Conservation (phyloP, 2,329 filamentous ascomycete genomes). For the Epichloe glyceriae region DNA sequence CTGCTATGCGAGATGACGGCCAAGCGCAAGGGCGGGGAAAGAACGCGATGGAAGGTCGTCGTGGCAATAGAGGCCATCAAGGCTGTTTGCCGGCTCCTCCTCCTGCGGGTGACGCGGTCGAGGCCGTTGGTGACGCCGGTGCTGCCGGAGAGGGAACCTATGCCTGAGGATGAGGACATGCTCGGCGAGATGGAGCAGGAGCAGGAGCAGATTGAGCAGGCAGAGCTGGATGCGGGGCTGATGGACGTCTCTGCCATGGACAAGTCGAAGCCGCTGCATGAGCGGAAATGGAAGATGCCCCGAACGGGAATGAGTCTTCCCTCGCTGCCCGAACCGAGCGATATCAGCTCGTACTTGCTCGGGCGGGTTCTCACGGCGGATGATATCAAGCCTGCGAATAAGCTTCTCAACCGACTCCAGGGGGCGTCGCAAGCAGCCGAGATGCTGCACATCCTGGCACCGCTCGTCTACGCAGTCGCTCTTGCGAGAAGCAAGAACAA, state of each 20-base stretch:
- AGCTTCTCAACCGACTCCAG: slow-evolving; percentile 70
- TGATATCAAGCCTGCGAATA: slow-evolving; percentile 85
- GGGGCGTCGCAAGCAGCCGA: slow-evolving; percentile 68
- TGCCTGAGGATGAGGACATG: slow-evolving; percentile 42
- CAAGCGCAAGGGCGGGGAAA: slow-evolving; percentile 69
- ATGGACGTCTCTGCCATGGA: slow-evolving; percentile 21
- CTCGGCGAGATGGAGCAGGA: slow-evolving; percentile 28
- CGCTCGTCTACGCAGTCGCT: slow-evolving; percentile 73
- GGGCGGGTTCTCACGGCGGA: slow-evolving; percentile 87
- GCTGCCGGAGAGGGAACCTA: slow-evolving; percentile 71
- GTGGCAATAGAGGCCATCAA: slow-evolving; percentile 78
- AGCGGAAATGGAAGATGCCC: slow-evolving; percentile 79
- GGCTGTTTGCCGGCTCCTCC: slow-evolving; percentile 66
- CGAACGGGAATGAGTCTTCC: slow-evolving; percentile 79
- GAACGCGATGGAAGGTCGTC: slow-evolving; percentile 72
- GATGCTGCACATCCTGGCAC: slow-evolving; percentile 80
- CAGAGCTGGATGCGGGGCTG: slow-evolving; percentile 24
- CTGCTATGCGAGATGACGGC: slow-evolving; percentile 96
- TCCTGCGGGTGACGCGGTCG: slow-evolving; percentile 72
- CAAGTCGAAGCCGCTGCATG: slow-evolving; percentile 22
- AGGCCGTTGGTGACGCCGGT: slow-evolving; percentile 72
- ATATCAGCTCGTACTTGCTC: slow-evolving; percentile 78
- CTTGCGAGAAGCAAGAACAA: slow-evolving; percentile 61
- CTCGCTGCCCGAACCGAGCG: slow-evolving; percentile 63
- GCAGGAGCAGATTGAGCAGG: slow-evolving; percentile 26